Evolutionary conservation across 306 rosid species (phyloP), one percentile per base, ranked within the genome.

Genomic region (Benincasa hispida): DNA sequence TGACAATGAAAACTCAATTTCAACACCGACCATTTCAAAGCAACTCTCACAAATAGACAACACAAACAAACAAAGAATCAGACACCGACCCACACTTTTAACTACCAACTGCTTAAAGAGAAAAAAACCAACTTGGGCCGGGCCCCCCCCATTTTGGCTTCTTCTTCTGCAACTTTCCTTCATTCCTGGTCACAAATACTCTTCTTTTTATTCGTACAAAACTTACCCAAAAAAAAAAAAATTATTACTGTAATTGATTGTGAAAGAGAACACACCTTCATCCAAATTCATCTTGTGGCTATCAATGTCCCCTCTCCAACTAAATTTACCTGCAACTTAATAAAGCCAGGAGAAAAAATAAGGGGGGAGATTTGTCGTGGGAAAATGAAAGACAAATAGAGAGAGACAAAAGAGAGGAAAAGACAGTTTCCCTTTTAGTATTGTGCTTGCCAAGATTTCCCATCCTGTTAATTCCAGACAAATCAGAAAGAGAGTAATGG

Each of bases 371-470:
- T 68, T 68, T 68, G 53, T 42, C 12, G 27, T 68, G 55, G 35
- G 75, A 41, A 67, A 42, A 24, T 39, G 13, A 68, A 41, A 24
- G 13, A 13, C 11, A 68, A 30, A 60, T 2, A 56, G 50, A 65
- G 17, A 35, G 72, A 35, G 19, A 68, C 2, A 39, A 11, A 13
- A 39, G 51, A 21, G 74, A 63, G 25, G 72, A 47, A 68, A 68
- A 68, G 75, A 42, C 56, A 42, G 55, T 68, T 41, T 68, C 75
- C 75, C 75, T 68, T 68, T 68, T 68, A 68, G 22, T 68, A 41
- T 56, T 68, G 75, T 68, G 75, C 75, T 68, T 68, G 75, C 34
- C 75, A 68, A 41, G 53, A 39, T 68, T 68, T 68, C 75, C 75
- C 75, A 68, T 68, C 75, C 75, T 68, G 75, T 67, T 22, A 24